Evolutionary conservation across 108 stramenopile species (phyloP).

Genomic region (Mayamaea pseudoterrestris): DNA sequence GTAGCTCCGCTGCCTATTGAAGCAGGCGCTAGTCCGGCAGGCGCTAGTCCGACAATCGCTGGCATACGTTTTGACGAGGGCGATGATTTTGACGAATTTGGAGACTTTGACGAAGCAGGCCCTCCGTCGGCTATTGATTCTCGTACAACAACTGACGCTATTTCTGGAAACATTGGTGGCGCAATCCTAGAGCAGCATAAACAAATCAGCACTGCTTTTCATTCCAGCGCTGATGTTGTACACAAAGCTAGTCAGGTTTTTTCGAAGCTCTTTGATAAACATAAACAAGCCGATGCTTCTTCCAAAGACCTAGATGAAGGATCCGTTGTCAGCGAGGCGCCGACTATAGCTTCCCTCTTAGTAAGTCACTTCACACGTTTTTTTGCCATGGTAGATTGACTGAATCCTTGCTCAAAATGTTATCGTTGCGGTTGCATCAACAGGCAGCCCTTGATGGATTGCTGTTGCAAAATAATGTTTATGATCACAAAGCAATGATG

Average conservation of each 20-base stretch:
- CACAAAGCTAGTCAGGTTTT: neutral
- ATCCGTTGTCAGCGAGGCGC: neutral
- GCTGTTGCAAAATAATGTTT: neutral
- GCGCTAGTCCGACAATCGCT: neutral
- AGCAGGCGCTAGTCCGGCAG: neutral
- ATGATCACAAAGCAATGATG: neutral
- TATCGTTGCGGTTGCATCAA: neutral
- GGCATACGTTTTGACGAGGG: neutral
- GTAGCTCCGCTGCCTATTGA: neutral
- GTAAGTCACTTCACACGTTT: neutral
- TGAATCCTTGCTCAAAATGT: neutral
- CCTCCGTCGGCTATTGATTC: conserved; percentile 2
- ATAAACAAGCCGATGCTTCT: neutral
- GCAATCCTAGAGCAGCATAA: neutral
- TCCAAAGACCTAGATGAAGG: neutral
- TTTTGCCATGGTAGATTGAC: neutral
- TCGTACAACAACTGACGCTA: neutral
- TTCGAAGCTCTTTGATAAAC: neutral
- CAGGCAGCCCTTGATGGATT: neutral
- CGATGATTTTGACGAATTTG: conserved; percentile 18
- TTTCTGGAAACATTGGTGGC: neutral
- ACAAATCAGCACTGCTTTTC: neutral
- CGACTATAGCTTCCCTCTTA: neutral
- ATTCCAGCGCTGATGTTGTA: neutral
- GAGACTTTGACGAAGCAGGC: conserved; percentile 6